phyloP scores from a whole-genome alignment of 805 yeast genomes.

The Yamadazyma endophytica region DNA sequence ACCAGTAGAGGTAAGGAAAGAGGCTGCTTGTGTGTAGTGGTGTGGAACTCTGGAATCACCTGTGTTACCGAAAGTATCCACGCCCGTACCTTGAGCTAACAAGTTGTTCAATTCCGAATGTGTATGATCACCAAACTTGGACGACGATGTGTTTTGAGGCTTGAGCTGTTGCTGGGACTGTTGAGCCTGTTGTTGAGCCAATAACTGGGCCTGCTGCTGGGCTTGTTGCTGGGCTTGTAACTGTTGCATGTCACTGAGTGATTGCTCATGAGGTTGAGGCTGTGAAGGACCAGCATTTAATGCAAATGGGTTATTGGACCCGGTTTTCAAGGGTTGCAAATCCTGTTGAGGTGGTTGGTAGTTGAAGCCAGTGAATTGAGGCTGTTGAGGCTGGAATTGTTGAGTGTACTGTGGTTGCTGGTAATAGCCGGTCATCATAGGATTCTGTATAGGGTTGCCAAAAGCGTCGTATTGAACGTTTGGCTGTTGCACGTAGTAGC shows the following conservation, averaged over 20 bases:
- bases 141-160: conserved; percentile 27
- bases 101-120: conserved; percentile 68
- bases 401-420: conserved; percentile 27
- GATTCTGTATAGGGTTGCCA: conserved; percentile 59
- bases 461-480: conserved; percentile 49
- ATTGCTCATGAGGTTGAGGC: conserved; percentile 16
- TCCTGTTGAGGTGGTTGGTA: conserved; percentile 29
- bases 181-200: conserved; percentile 23
- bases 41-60: conserved; percentile 86
- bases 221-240: conserved; percentile 15
- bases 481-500: conserved; percentile 35
- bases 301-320: conserved; percentile 79
- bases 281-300: conserved; percentile 22
- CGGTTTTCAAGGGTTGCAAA: conserved; percentile 58
- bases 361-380: conserved; percentile 27
- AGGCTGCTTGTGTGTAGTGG: conserved; percentile 80
- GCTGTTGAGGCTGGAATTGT: conserved; percentile 23
- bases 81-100: conserved; percentile 82
- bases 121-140: conserved; percentile 41
- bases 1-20: conserved; percentile 83
- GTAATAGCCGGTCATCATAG: conserved; percentile 54
- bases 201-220: conserved; percentile 27
- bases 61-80: conserved; percentile 89
- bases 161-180: conserved; percentile 27
- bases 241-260: conserved; percentile 17